A percentile compares a stretch with the other conserved stretches of the same genome.
phyloP scores from a whole-genome alignment of 805 yeast species.

The Brettanomyces bruxellensis region DNA sequence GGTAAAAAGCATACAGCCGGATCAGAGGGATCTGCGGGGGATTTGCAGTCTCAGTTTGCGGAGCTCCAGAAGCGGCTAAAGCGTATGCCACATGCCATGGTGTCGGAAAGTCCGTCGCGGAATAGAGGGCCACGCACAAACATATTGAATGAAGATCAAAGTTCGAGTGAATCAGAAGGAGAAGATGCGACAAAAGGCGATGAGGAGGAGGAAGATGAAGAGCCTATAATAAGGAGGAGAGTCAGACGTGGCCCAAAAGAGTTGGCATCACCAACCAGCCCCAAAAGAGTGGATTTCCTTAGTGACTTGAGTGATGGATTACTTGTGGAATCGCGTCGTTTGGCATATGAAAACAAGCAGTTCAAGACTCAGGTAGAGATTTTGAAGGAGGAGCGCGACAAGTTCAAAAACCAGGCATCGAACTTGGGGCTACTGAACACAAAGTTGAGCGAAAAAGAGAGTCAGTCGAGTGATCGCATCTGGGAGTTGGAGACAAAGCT shows the following conservation, averaged over 20 bases:
- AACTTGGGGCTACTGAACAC: conserved; percentile 25
- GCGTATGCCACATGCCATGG: not conserved
- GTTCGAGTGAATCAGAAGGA: not conserved
- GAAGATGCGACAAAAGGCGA: not conserved
- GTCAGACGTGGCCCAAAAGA: not conserved
- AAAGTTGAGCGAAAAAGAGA: conserved; percentile 32
- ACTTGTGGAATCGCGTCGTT: conserved; percentile 57
- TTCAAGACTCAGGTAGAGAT: conserved; percentile 34
- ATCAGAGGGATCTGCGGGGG: not conserved
- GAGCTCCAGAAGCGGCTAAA: conserved; percentile 3
- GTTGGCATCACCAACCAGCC: not conserved
- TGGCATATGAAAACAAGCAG: conserved; percentile 54
- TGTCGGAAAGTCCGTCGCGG: not conserved
- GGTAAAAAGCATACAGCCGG: too few relatives aligned
- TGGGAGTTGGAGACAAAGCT: conserved; percentile 59
- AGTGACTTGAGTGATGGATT: conserved; percentile 68
- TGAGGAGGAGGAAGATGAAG: not conserved
- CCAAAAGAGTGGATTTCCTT: conserved; percentile 58
- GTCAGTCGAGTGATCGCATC: conserved; percentile 47
- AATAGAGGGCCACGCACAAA: too few relatives aligned
- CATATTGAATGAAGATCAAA: not conserved
- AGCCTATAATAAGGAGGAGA: not conserved
- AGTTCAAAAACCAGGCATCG: conserved; percentile 27
- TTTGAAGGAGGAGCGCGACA: conserved; percentile 32
- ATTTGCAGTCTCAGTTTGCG: conserved; percentile 1